These are phyloP conservation scores for Penicillium sp. DNA, from an alignment of 2,329 filamentous ascomycete species.

Conservation along the genomic window DNA sequence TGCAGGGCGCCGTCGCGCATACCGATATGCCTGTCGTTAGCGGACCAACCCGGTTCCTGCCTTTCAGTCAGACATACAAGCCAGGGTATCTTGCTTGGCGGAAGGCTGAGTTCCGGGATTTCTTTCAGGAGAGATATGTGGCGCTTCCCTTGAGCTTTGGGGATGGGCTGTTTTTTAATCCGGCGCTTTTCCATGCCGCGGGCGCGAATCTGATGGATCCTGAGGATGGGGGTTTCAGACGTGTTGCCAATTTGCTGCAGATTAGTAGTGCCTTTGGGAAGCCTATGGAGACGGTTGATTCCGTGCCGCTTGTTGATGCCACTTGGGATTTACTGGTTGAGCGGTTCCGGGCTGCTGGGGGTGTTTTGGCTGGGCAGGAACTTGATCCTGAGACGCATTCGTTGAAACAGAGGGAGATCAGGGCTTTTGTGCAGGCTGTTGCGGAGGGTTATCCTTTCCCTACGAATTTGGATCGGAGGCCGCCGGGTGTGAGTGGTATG, in stretches of 20 bases:
- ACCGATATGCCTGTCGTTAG: constrained; percentile 57
- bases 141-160: constrained; percentile 53
- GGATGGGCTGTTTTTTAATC: constrained; percentile 64
- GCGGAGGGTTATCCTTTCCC: constrained; percentile 62
- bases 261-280: constrained; percentile 62
- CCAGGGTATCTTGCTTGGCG: constrained; percentile 60
- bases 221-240: constrained; percentile 39
- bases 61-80: constrained; percentile 58
- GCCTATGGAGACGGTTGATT: constrained; percentile 61
- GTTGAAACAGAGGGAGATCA: constrained; percentile 39
- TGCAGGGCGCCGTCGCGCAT: constrained; percentile 64
- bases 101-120: constrained; percentile 51
- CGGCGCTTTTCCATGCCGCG: constrained; percentile 61
- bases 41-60: constrained; percentile 60
- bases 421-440: constrained; percentile 51
- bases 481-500: constrained; percentile 57
- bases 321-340: constrained; percentile 55
- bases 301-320: constrained; percentile 49
- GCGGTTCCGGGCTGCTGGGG: constrained; percentile 43
- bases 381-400: constrained; percentile 11
- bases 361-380: constrained; percentile 16
- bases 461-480: constrained; percentile 58
- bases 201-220: constrained; percentile 51
- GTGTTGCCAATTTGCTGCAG: constrained; percentile 62
- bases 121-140: constrained; percentile 54